Evolutionary conservation across 306 rosid species (phyloP), one percentile per base, ranked within the genome.

Genomic region (Trifolium fragiferum): DNA sequence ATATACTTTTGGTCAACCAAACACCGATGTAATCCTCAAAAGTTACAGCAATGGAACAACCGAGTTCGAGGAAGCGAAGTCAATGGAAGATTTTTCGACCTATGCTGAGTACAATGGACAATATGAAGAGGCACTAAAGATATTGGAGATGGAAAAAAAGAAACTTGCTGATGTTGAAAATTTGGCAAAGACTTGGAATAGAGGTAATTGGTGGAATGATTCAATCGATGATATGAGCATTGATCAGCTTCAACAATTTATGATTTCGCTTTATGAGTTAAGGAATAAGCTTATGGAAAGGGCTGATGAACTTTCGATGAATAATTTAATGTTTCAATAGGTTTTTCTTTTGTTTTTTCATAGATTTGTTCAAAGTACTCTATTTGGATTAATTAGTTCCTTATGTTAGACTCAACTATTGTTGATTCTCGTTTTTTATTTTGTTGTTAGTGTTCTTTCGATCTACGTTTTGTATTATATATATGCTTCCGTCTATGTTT

Each of bases 1-100:
- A 46, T 87, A 72, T 70, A 75, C 79, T 54, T 87, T 83, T 21
- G 84, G 86, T 4, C 81, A 84, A 7, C 89, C 93, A 0, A 53
- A 38, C 25, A 32, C 70, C 0, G 88, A 86, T 0, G 8, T 66
- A 2, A 68, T 84, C 27, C 9, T 89, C 60, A 4, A 23, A 5
- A 82, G 82, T n/a, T 86, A 80, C 50, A 67, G 72, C 27, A 10
- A 14, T 8, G 78, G 76, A 32, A 6, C 15, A 0, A 5, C 55
- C 0, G 58, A 37, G 2, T 18, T 70, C 2, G 73, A 43, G 0
- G 12, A 69, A 4, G 0, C 25, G 10, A 27, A 6, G 12, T 2
- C 15, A 0, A 25, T 6, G 9, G 78, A 5, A 2, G 15, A 41
- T 6, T 9, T 47, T 9, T 38, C 25, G 23, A 51, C 64, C 0